These are phyloP conservation scores for Garcia nutans DNA, from an alignment of 345 rosid species.

Conservation along the genomic window DNA sequence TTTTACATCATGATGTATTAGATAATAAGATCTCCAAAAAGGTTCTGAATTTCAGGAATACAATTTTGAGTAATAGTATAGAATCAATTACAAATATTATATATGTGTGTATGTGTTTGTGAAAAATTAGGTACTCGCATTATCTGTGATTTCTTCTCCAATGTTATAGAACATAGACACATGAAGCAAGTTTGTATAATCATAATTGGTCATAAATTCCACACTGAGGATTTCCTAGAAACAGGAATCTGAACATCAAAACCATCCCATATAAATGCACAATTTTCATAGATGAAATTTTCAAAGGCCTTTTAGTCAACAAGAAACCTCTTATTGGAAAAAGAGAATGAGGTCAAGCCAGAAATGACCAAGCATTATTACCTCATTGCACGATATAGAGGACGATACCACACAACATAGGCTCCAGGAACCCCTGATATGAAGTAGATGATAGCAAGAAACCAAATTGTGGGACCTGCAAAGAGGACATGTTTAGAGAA, in stretches of 20 bases:
- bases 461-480: slow-evolving; percentile 86
- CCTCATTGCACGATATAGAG: slow-evolving; percentile 97
- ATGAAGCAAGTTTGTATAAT: slow-evolving; percentile 9
- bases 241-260: neutral
- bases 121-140: no score
- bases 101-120: no score
- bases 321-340: neutral
- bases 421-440: slow-evolving; percentile 89
- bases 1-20: neutral
- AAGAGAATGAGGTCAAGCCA: slow-evolving; percentile 8
- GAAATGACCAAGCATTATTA: slow-evolving; percentile 27
- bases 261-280: neutral
- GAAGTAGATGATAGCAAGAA: slow-evolving; percentile 89
- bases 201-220: neutral
- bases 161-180: neutral
- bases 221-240: neutral
- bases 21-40: neutral
- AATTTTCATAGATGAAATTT: neutral
- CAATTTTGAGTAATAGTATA: neutral
- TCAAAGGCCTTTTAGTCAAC: neutral
- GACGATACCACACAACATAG: slow-evolving; percentile 89
- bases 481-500: slow-evolving; percentile 22
- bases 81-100: neutral
- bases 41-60: neutral
- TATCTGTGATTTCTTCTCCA: no score